Base-by-base conservation (phyloP, 1,284 basidiomycete genomes). In the Cerrena zonata region DNA sequence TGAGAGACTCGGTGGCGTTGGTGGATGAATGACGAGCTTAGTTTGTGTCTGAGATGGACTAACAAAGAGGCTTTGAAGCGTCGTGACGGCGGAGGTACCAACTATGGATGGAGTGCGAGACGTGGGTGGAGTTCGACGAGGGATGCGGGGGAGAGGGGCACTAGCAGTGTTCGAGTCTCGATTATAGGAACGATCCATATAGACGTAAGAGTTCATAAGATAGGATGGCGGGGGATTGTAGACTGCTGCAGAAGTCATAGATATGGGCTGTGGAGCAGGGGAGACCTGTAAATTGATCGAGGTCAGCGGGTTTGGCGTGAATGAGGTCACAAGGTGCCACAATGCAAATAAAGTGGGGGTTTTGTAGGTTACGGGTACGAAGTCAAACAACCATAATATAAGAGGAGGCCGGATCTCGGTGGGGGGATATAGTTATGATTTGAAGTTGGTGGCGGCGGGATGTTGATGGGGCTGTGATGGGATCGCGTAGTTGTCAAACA, bases 91-190 rank as follows among this genome's bases (percentile, higher is more conserved):
- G 13, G 5, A 18, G 26, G 13, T 30, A 4, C 49, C 55, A 15
- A 26, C 15, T 19, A 22, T 39, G 26, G 47, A 49, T 4, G 26
- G 37, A 30, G 25, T 11, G 27, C 48, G 48, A 2, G 57, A 49
- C 11, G 61, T 62, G 15, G 72, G 66, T 10, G 68, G 57, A 3
- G 65, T 58, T 46, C 79, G 68, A 24, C 79, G 74, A 30, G 80
- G 80, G 40, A 82, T 71, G 42, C 74, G 66, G 13, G 80, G 80
- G 15, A 84, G 74, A 49, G 81, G 75, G 5, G 70, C 70, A 3
- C 77, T 72, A 15, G 82, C 78, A 22, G 69, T 65, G 65, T 82
- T 84, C 40, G 79, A 68, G 53, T 70, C 73, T 61, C 65, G 70
- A 45, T 68, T 67, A 57, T 69, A 66, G 44, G 68, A 66, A 56